A percentile compares a stretch with the other conserved stretches of the same genome.
Conservation (phyloP, 371 early-diverging fungal genomes). For the Circinella umbellata region DNA sequence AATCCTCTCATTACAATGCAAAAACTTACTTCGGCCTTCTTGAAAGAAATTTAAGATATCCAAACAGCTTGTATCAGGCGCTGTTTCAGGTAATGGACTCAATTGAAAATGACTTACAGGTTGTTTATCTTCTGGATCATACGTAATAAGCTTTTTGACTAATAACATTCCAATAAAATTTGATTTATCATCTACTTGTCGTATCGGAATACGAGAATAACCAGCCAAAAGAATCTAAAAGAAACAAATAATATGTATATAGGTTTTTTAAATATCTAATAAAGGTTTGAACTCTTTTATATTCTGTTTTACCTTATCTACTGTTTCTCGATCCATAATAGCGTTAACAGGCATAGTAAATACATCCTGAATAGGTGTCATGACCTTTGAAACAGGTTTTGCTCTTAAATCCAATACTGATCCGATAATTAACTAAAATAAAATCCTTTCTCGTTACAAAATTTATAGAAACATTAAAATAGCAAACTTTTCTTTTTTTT, state of each 20-base stretch:
- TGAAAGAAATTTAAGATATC: constrained; percentile 95
- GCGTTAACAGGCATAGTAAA: constrained; percentile 79
- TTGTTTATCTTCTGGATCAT: constrained; percentile 83
- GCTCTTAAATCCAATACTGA: constrained; percentile 93
- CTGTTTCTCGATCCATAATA: constrained; percentile 66
- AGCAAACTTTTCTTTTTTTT: too few relatives aligned
- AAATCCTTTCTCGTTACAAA: too few relatives aligned
- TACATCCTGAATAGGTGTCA: constrained; percentile 90
- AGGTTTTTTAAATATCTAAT: neutral
- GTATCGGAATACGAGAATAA: constrained; percentile 92
- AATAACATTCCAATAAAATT: constrained; percentile 92
- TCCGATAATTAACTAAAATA: constrained; percentile 74
- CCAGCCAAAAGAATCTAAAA: constrained; percentile 77
- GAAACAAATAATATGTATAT: too few relatives aligned
- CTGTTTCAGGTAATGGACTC: constrained; percentile 78
- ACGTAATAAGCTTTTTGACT: constrained; percentile 86
- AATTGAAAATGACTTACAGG: constrained; percentile 74
- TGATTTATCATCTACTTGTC: constrained; percentile 54
- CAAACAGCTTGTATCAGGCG: constrained; percentile 76
- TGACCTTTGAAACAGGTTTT: constrained; percentile 81
- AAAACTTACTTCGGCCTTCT: constrained; percentile 73
- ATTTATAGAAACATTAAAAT: too few relatives aligned
- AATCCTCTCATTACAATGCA: neutral
- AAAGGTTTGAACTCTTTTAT: neutral
- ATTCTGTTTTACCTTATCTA: constrained; percentile 53